Evolutionary conservation across 2,329 filamentous ascomycete genomes (phyloP).

Genomic region (Calonectria pauciramosa): DNA sequence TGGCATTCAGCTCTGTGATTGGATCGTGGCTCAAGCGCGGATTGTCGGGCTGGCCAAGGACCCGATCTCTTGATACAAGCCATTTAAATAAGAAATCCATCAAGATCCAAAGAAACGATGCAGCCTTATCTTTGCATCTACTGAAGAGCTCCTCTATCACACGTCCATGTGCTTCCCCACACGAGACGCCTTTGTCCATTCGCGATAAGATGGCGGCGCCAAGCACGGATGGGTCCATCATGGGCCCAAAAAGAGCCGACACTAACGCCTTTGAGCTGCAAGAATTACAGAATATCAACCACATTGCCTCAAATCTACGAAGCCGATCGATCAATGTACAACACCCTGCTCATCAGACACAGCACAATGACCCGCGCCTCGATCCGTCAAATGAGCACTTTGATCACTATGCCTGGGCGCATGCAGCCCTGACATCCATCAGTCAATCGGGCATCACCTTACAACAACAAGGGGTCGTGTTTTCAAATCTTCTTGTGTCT

Average conservation of each 20-base stretch:
- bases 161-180: background rate
- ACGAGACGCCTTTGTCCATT: background rate
- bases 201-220: background rate
- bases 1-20: background rate
- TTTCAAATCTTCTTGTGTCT: background rate
- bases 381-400: background rate
- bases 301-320: background rate
- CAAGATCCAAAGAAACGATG: background rate
- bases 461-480: background rate
- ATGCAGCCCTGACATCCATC: background rate
- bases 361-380: background rate
- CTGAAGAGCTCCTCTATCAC: background rate
- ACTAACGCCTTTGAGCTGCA: background rate
- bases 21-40: background rate
- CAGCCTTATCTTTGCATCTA: background rate
- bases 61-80: background rate
- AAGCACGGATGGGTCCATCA: background rate
- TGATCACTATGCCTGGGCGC: slow-evolving; percentile 2
- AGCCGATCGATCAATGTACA: background rate
- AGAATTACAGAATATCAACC: background rate
- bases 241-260: background rate
- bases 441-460: background rate
- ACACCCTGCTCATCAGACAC: background rate
- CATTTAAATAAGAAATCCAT: background rate
- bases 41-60: background rate